Evolutionary conservation across 2,329 filamentous ascomycete species (phyloP).

Genomic region (Penicillium digitatum): DNA sequence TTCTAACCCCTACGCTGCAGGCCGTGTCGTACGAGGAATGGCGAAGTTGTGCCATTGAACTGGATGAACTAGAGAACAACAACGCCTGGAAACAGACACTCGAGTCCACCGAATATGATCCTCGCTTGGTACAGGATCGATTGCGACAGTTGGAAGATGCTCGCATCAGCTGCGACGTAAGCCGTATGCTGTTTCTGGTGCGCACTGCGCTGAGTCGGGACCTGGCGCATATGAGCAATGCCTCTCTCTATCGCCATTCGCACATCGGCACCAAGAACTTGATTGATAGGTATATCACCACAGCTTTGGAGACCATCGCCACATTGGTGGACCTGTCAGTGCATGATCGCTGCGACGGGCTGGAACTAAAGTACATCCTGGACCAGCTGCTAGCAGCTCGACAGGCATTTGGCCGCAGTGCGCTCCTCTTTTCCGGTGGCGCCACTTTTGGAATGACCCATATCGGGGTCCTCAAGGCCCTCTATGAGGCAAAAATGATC

Average conservation of each 20-base stretch:
- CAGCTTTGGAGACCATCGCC: slow-evolving; percentile 69
- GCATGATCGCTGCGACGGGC: slow-evolving; percentile 47
- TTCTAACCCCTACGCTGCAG: slow-evolving; percentile 39
- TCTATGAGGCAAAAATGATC: slow-evolving; percentile 70
- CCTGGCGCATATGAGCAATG: slow-evolving; percentile 80
- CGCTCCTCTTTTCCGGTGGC: slow-evolving; percentile 76
- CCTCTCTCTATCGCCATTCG: slow-evolving; percentile 75
- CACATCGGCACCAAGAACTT: slow-evolving; percentile 81
- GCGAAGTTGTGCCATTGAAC: slow-evolving; percentile 68
- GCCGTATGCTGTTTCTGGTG: slow-evolving; percentile 73
- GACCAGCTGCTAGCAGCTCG: slow-evolving; percentile 68
- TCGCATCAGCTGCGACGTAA: slow-evolving; percentile 65
- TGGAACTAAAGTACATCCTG: slow-evolving; percentile 59
- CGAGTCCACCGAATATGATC: slow-evolving; percentile 67
- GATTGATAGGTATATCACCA: slow-evolving; percentile 82
- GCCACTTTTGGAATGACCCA: slow-evolving; percentile 91
- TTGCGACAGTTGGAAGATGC: slow-evolving; percentile 71
- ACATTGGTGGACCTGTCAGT: slow-evolving; percentile 63
- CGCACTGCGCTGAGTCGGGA: slow-evolving; percentile 76
- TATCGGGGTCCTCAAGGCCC: slow-evolving; percentile 77
- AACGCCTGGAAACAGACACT: slow-evolving; percentile 73
- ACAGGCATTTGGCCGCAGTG: slow-evolving; percentile 80
- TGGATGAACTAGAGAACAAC: slow-evolving; percentile 76
- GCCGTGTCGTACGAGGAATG: slow-evolving; percentile 68
- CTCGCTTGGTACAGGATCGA: slow-evolving; percentile 63